Evolutionary conservation across 768 basidiomycete genomes (phyloP).

Genomic region (Pulveroboletus sp.): DNA sequence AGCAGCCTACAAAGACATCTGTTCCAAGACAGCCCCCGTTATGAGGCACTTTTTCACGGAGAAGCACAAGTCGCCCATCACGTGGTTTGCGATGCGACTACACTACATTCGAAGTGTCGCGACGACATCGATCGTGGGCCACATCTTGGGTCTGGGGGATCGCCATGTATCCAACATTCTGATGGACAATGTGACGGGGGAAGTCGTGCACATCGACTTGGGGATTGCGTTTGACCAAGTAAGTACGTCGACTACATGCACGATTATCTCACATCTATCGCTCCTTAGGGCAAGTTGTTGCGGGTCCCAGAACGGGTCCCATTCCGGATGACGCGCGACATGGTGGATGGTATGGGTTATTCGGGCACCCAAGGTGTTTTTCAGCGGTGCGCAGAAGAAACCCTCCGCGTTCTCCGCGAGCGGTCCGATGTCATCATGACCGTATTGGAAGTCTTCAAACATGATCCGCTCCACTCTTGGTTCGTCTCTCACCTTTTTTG

Average conservation of each 20-base stretch:
- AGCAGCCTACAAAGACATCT: constrained; percentile 36
- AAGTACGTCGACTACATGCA: neutral
- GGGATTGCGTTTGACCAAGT: constrained; percentile 97
- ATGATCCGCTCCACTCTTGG: constrained; percentile 95
- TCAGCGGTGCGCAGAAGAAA: constrained; percentile 93
- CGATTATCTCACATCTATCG: neutral
- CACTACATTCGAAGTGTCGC: constrained; percentile 92
- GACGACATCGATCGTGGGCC: constrained; percentile 90
- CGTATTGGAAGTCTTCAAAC: constrained; percentile 93
- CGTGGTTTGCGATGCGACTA: constrained; percentile 90
- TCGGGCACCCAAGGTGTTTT: constrained; percentile 93
- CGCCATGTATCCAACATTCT: constrained; percentile 92
- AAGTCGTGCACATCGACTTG: constrained; percentile 93
- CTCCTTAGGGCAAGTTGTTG: constrained; percentile 70
- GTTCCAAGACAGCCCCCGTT: constrained; percentile 67
- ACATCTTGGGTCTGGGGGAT: constrained; percentile 90
- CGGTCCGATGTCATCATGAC: constrained; percentile 89
- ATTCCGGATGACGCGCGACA: constrained; percentile 91
- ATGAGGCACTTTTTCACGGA: constrained; percentile 96
- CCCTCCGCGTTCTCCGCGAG: constrained; percentile 83
- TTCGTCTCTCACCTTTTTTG: constrained; percentile 30
- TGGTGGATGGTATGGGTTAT: constrained; percentile 92
- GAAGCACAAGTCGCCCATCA: constrained; percentile 79
- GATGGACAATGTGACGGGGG: constrained; percentile 77
- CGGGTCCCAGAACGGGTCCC: constrained; percentile 85